Evolutionary conservation across 1,139 yeast species (phyloP).

Genomic region (Geotrichum phurueaensis): DNA sequence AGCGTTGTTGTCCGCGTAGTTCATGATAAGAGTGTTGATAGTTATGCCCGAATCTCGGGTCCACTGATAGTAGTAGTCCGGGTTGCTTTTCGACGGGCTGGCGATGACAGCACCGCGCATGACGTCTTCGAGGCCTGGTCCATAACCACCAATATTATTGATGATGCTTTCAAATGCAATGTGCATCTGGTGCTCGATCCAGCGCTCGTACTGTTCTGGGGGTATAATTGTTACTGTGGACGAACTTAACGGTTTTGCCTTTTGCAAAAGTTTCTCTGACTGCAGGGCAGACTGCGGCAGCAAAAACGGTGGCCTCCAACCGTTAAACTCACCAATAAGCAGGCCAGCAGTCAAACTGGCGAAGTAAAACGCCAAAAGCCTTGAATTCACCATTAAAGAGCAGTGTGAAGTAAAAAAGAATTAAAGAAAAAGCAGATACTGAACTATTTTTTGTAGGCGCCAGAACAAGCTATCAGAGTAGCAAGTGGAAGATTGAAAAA

Average conservation of each 20-base stretch:
- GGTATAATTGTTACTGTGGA: constrained; percentile 25
- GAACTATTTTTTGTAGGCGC: neutral
- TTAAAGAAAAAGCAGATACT: neutral
- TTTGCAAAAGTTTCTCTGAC: neutral
- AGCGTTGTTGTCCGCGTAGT: constrained; percentile 41
- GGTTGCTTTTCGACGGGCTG: constrained; percentile 62
- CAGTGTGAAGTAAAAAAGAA: neutral
- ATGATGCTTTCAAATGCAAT: constrained; percentile 52
- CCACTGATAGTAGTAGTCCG: constrained; percentile 89
- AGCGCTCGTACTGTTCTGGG: constrained; percentile 44
- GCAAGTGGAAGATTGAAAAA: neutral
- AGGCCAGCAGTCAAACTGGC: neutral
- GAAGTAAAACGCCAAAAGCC: neutral
- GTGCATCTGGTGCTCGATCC: constrained; percentile 51
- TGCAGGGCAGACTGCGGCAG: neutral
- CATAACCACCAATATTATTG: constrained; percentile 56
- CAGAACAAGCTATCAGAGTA: neutral
- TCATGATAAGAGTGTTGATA: constrained; percentile 55
- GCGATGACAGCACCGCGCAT: constrained; percentile 73
- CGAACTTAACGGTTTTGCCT: neutral
- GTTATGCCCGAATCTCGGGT: constrained; percentile 84
- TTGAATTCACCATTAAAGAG: neutral
- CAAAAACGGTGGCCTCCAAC: neutral
- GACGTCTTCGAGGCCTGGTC: constrained; percentile 39
- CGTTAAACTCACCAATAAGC: neutral